phyloP scores from a whole-genome alignment of 2,329 filamentous ascomycete genomes.

The Ceratocystis cubensis region DNA sequence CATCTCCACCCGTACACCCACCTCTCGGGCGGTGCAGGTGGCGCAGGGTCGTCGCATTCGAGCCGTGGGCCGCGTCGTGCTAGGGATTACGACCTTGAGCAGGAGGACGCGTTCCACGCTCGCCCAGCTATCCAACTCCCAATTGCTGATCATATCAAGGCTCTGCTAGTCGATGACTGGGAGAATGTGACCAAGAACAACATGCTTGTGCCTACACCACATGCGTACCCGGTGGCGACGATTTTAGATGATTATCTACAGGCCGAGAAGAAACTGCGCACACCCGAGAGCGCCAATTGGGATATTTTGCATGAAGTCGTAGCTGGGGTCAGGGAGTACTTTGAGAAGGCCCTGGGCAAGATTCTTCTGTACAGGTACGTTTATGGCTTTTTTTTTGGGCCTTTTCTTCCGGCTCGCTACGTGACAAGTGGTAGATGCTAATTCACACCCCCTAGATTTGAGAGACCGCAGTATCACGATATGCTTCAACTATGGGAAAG shows the following conservation, averaged over 20 bases:
- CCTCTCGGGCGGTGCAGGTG: constrained; percentile 57
- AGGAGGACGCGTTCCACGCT: constrained; percentile 78
- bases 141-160: constrained; percentile 82
- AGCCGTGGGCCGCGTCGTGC: constrained; percentile 59
- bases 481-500: constrained; percentile 58
- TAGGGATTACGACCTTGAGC: constrained; percentile 71
- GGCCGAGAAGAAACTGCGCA: constrained; percentile 54
- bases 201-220: constrained; percentile 75
- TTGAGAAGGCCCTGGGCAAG: constrained; percentile 77
- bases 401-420: constrained; percentile 5
- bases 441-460: constrained; percentile 47
- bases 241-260: constrained; percentile 72
- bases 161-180: constrained; percentile 93
- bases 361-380: constrained; percentile 69
- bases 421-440: neutral
- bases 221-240: constrained; percentile 57
- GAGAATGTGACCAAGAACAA: constrained; percentile 95
- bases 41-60: constrained; percentile 40
- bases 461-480: constrained; percentile 76
- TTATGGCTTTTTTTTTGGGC: neutral
- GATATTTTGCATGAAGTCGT: constrained; percentile 87
- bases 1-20: constrained; percentile 34
- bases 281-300: constrained; percentile 53
- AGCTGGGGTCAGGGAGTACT: constrained; percentile 79
- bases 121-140: constrained; percentile 76